Percentiles rank a stretch among this genome's conserved stretches.
Conservation (phyloP, 176 grass and related monocot species). For the Oryza glaberrima region DNA sequence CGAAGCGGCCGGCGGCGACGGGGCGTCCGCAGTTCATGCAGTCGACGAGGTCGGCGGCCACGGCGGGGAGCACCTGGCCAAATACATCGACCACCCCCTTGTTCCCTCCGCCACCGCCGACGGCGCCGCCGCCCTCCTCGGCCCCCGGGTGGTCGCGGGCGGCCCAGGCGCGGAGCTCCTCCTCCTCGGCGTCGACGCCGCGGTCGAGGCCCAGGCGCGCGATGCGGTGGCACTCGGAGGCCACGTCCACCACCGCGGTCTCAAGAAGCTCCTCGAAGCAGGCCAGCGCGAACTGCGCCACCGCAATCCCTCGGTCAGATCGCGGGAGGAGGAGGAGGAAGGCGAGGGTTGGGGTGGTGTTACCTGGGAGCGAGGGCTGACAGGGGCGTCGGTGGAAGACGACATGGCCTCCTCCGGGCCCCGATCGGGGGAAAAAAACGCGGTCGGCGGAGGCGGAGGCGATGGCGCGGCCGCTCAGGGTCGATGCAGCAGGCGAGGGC, state of each 20-base stretch:
- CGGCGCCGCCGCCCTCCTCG: slow-evolving; percentile 45
- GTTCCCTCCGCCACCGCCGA: slow-evolving; percentile 26
- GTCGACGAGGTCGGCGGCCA: slow-evolving; percentile 72
- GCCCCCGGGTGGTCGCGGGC: slow-evolving; percentile 47
- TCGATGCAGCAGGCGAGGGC: no score
- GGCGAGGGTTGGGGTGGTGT: no score
- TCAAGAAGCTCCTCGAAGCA: slow-evolving; percentile 94
- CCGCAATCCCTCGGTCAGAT: neutral
- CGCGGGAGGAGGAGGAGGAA: neutral
- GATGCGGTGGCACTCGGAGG: slow-evolving; percentile 95
- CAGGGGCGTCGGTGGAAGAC: neutral
- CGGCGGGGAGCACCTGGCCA: slow-evolving; percentile 72
- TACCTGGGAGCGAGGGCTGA: slow-evolving; percentile 77
- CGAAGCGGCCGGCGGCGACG: slow-evolving; percentile 85
- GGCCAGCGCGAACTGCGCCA: slow-evolving; percentile 53
- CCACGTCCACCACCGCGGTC: slow-evolving; percentile 78
- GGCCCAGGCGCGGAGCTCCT: slow-evolving; percentile 76
- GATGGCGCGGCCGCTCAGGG: neutral
- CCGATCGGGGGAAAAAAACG: no score
- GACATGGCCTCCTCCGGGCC: neutral
- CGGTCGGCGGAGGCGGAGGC: no score
- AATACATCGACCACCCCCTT: slow-evolving; percentile 88
- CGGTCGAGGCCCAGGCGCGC: slow-evolving; percentile 88
- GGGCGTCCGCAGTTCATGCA: slow-evolving; percentile 93
- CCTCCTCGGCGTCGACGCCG: slow-evolving; percentile 87